Conservation (phyloP, 257 asterid species). For the Solanum sejunctum region DNA sequence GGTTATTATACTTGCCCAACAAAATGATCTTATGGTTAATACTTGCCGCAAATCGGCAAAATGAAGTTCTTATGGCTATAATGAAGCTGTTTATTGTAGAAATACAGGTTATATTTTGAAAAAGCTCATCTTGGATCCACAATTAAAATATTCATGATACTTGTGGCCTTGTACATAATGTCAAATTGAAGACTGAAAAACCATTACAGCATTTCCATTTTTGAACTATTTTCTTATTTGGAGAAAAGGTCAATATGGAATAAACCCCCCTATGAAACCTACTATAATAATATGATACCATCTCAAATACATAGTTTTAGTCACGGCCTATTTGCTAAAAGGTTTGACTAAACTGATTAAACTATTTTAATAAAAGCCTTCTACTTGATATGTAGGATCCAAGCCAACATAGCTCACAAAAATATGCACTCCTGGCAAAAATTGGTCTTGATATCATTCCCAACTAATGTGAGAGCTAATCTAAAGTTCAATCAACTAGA, state of each 20-base stretch:
- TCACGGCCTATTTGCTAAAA: not conserved
- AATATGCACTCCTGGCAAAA: not conserved
- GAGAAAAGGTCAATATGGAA: not conserved
- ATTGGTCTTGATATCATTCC: not conserved
- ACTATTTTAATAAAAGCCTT: not conserved
- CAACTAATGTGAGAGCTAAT: not conserved
- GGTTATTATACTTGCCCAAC: not conserved
- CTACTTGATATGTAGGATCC: not conserved
- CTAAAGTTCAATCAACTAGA: not conserved
- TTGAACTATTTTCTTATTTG: not conserved
- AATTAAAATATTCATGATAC: not conserved
- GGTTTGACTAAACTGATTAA: not conserved
- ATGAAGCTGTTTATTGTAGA: not conserved
- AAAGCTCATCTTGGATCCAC: not conserved
- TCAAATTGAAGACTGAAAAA: not conserved
- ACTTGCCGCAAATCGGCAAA: not conserved
- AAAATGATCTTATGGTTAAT: not conserved
- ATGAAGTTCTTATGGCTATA: not conserved
- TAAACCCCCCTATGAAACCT: not conserved
- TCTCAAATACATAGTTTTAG: not conserved
- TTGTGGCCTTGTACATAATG: not conserved
- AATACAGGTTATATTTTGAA: not conserved
- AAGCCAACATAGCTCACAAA: not conserved
- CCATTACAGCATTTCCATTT: not conserved
- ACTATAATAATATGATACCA: not conserved